Conservation (phyloP, 768 basidiomycete species). For the Butyriboletus loyo region DNA sequence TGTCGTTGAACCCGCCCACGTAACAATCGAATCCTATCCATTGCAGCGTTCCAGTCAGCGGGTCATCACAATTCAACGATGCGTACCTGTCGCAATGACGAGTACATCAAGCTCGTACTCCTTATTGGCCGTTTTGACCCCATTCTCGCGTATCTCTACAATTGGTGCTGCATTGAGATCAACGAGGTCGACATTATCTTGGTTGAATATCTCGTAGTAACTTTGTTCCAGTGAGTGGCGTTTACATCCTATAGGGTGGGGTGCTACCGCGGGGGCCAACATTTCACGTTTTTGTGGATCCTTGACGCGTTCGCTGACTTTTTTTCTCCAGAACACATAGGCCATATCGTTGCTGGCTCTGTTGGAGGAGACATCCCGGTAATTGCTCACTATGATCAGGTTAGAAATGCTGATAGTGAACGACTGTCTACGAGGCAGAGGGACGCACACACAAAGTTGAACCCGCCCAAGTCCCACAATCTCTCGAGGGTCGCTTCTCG, state of each 20-base stretch:
- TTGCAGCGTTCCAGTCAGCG: background rate
- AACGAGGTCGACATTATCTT: slow-evolving; percentile 17
- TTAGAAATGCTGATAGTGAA: background rate
- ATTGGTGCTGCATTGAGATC: slow-evolving; percentile 6
- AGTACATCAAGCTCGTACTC: slow-evolving; percentile 14
- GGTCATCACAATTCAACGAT: background rate
- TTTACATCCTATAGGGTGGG: slow-evolving; percentile 10
- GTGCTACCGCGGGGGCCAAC: slow-evolving; percentile 12
- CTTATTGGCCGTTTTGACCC: slow-evolving; percentile 4
- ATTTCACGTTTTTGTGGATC: slow-evolving; percentile 9
- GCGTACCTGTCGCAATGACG: slow-evolving; percentile 15
- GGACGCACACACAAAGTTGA: slow-evolving; percentile 4
- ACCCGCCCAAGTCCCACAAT: slow-evolving; percentile 8
- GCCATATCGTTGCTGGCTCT: background rate
- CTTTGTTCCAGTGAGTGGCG: slow-evolving; percentile 6
- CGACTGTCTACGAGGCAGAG: too few relatives aligned
- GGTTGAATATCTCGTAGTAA: slow-evolving; percentile 14
- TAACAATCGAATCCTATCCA: slow-evolving; percentile 12
- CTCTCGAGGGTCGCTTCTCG: slow-evolving; percentile 9
- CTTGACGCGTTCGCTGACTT: slow-evolving; percentile 12
- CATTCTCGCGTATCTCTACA: slow-evolving; percentile 6
- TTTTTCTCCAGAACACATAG: slow-evolving; percentile 15
- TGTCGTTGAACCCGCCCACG: slow-evolving; percentile 1
- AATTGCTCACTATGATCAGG: slow-evolving; percentile 1
- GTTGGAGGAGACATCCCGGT: background rate